These are phyloP conservation scores for Pyrenophora teres DNA, from an alignment of 2,329 filamentous ascomycete species.

Conservation along the genomic window DNA sequence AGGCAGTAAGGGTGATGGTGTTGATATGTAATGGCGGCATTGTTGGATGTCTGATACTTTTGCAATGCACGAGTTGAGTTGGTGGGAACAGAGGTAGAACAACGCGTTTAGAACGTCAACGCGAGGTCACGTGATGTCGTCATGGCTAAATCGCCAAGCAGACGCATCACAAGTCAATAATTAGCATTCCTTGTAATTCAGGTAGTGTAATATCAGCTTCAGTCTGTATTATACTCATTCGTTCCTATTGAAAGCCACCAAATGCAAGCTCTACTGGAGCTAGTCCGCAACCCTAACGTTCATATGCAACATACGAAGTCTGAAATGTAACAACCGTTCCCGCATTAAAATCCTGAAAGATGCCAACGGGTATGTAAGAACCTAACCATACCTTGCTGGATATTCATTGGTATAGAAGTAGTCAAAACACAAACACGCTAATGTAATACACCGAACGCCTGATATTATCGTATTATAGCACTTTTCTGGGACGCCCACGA, in stretches of 20 bases:
- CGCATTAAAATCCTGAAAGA: background rate
- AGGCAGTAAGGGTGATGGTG: constrained; percentile 22
- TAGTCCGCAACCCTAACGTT: no score
- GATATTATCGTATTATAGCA: constrained; percentile 4
- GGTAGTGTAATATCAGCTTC: no score
- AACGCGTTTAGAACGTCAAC: background rate
- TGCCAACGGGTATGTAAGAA: background rate
- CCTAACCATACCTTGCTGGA: background rate
- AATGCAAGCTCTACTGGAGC: no score
- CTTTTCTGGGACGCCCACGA: constrained; percentile 35
- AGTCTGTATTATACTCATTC: no score
- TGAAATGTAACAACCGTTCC: no score
- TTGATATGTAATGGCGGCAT: constrained; percentile 17
- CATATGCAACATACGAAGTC: no score
- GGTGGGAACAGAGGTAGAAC: background rate
- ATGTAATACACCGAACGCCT: background rate
- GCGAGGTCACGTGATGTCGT: constrained; percentile 11
- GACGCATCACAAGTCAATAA: background rate
- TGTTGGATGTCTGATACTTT: background rate
- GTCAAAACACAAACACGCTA: background rate
- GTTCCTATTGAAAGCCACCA: no score
- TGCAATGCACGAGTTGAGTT: background rate
- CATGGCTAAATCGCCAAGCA: background rate
- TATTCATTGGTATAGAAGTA: background rate
- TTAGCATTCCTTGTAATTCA: no score